phyloP scores from a whole-genome alignment of 2,329 filamentous ascomycete species.

The Venturiaceae sp. region DNA sequence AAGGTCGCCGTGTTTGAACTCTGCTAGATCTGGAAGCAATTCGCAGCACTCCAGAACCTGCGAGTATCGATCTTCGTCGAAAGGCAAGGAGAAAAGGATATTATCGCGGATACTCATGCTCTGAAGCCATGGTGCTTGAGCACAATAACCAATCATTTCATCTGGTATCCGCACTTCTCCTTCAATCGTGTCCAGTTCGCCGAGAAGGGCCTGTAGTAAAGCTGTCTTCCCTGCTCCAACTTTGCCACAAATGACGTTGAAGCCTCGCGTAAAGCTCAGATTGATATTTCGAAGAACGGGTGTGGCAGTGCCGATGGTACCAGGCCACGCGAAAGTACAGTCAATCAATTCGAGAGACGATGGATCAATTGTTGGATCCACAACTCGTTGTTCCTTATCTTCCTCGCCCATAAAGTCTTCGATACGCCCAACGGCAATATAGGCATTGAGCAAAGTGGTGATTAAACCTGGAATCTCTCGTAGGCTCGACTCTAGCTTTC shows the following conservation, averaged over 20 bases:
- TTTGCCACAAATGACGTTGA: conserved; percentile 54
- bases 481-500: conserved; percentile 62
- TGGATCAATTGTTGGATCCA: conserved; percentile 24
- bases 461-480: conserved; percentile 67
- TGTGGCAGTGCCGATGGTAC: conserved; percentile 35
- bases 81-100: conserved; percentile 53
- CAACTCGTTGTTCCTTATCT: conserved; percentile 48
- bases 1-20: conserved; percentile 54
- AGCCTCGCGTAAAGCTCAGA: conserved; percentile 43
- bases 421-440: conserved; percentile 72
- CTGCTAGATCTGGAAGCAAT: conserved; percentile 49
- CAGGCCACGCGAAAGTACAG: conserved; percentile 74
- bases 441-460: conserved; percentile 68
- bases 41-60: conserved; percentile 59
- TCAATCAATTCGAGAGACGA: conserved; percentile 41
- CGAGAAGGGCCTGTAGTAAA: conserved; percentile 47
- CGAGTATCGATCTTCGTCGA: conserved; percentile 60
- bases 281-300: conserved; percentile 46
- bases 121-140: conserved; percentile 58
- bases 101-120: conserved; percentile 63
- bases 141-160: conserved; percentile 53
- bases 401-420: conserved; percentile 82
- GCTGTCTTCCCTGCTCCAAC: conserved; percentile 57
- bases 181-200: conserved; percentile 44
- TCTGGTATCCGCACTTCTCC: conserved; percentile 41